phyloP scores from a whole-genome alignment of 108 stramenopile species.

The Ochromonas danica region DNA sequence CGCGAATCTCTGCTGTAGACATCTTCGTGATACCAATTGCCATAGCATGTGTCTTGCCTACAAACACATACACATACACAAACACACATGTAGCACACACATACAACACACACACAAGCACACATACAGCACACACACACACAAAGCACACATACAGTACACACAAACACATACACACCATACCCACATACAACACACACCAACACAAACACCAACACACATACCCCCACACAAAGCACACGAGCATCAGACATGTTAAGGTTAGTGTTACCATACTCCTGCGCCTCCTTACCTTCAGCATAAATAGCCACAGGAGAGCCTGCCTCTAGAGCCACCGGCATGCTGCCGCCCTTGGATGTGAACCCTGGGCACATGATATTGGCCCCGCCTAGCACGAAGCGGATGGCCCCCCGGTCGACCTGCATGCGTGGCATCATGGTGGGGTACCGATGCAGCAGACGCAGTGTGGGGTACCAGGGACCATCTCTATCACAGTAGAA shows the following conservation, averaged over 20 bases:
- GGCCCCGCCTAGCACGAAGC: conserved; percentile 89
- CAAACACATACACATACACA: no score
- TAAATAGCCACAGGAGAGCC: conserved; percentile 70
- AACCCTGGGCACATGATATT: conserved; percentile 96
- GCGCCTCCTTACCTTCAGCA: conserved; percentile 92
- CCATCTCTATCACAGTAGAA: conserved; percentile 90
- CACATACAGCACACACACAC: no score
- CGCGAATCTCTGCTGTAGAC: conserved; percentile 70
- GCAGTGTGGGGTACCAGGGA: conserved; percentile 83
- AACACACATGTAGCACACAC: no score
- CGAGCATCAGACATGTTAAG: no score
- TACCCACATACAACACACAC: no score
- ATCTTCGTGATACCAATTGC: conserved; percentile 86
- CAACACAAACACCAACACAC: no score
- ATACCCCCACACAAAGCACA: no score
- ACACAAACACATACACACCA: no score
- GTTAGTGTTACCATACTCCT: no score
- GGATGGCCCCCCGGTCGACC: conserved; percentile 81
- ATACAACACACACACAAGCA: no score
- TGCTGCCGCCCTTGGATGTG: conserved; percentile 74
- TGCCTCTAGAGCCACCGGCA: conserved; percentile 72
- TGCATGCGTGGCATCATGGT: conserved; percentile 54
- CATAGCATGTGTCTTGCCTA: conserved; percentile 71
- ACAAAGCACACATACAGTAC: no score
- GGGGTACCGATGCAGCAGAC: conserved; percentile 73